phyloP scores from a whole-genome alignment of 495 filamentous ascomycete genomes.

The Ascodesmis nigricans region DNA sequence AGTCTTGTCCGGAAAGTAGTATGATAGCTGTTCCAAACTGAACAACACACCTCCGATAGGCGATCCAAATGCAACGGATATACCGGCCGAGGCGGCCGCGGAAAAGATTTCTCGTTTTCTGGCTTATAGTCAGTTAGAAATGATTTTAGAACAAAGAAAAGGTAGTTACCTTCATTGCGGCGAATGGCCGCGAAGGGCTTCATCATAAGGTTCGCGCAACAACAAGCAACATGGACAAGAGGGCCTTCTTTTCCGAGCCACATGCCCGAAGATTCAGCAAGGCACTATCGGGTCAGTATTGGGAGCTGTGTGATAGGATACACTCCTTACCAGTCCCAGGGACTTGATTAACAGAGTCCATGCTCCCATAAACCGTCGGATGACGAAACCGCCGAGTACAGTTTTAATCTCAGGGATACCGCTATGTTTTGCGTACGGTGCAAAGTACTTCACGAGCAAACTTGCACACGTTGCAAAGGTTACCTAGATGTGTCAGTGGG shows the following conservation, averaged over 20 bases:
- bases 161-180: slow-evolving; percentile 55
- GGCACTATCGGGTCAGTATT: slow-evolving; percentile 46
- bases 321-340: slow-evolving; percentile 50
- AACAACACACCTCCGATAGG: slow-evolving; percentile 88
- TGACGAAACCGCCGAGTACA: slow-evolving; percentile 82
- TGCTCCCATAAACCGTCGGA: slow-evolving; percentile 70
- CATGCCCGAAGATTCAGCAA: slow-evolving; percentile 84
- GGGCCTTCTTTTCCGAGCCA: slow-evolving; percentile 99
- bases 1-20: slow-evolving; percentile 97
- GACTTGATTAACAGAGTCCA: slow-evolving; percentile 90
- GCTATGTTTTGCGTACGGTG: slow-evolving; percentile 78
- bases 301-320: no score
- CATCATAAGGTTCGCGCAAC: slow-evolving; percentile 89
- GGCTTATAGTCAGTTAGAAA: slow-evolving; percentile 28
- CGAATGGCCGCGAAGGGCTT: slow-evolving; percentile 67
- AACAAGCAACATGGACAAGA: slow-evolving; percentile 91
- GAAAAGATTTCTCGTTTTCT: slow-evolving; percentile 91
- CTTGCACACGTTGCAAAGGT: slow-evolving; percentile 61
- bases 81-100: slow-evolving; percentile 80
- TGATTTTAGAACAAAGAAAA: neutral
- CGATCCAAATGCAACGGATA: slow-evolving; percentile 90
- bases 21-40: slow-evolving; percentile 88
- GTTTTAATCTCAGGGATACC: slow-evolving; percentile 98
- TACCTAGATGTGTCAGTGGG: no score
- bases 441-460: slow-evolving; percentile 60